A percentile compares a stretch with the other conserved stretches of the same genome.
Conservation (phyloP, 179 eudicot species). For the Vitellaria paradoxa region DNA sequence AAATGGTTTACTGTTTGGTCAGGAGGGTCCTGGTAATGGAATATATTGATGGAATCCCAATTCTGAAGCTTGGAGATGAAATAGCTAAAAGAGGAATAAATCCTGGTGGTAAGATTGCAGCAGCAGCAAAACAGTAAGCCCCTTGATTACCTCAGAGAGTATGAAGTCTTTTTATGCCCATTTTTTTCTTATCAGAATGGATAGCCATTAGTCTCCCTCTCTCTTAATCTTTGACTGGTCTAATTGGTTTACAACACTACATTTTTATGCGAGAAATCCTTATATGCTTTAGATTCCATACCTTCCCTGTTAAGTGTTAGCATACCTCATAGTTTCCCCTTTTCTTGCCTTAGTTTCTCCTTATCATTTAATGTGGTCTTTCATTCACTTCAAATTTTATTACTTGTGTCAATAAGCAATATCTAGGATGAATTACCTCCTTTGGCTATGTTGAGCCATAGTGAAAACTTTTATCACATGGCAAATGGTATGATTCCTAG, state of each 20-base stretch:
- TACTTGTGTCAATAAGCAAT: too few species aligned
- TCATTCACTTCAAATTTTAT: too few species aligned
- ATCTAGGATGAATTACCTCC: too few species aligned
- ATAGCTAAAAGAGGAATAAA: conserved; percentile 79
- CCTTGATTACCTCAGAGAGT: conserved; percentile 34
- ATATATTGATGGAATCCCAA: conserved; percentile 86
- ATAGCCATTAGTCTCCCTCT: background rate
- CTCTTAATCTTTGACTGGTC: background rate
- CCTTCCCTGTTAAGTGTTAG: background rate
- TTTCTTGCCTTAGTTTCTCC: background rate
- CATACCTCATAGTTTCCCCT: background rate
- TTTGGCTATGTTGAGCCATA: too few species aligned
- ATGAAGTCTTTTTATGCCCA: conserved; percentile 30
- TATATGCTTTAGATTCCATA: background rate
- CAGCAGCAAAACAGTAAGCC: conserved; percentile 94
- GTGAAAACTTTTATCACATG: too few species aligned
- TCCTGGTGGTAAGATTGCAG: conserved; percentile 79
- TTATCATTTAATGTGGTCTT: too few species aligned
- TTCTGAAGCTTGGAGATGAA: conserved; percentile 90
- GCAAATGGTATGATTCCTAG: too few species aligned
- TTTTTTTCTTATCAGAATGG: conserved; percentile 12
- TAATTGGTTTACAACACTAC: background rate
- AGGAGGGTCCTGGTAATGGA: conserved; percentile 96
- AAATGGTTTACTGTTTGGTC: conserved; percentile 9
- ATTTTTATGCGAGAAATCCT: background rate